Evolutionary conservation across 495 filamentous ascomycete species (phyloP).

Genomic region (Bacidia rubella): DNA sequence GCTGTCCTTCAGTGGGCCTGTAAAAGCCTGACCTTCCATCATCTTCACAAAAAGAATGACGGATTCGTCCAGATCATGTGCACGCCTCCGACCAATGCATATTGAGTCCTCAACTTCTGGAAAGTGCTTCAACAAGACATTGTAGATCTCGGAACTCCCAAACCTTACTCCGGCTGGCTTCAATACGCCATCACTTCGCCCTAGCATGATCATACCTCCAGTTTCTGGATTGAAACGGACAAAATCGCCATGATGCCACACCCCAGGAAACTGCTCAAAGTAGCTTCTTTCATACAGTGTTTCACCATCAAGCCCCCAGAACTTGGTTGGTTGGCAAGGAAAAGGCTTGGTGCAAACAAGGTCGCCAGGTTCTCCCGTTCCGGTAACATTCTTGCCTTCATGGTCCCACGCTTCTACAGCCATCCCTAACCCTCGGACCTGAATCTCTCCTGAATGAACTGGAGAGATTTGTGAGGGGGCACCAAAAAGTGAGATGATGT

Average conservation of each 20-base stretch:
- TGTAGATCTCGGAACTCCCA: slow-evolving; percentile 85
- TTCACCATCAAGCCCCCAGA: slow-evolving; percentile 63
- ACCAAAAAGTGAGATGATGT: slow-evolving; percentile 90
- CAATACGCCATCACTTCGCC: slow-evolving; percentile 78
- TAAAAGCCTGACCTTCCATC: slow-evolving; percentile 37
- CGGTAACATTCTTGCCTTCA: slow-evolving; percentile 35
- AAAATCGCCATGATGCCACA: slow-evolving; percentile 97
- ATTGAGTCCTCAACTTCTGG: slow-evolving; percentile 66
- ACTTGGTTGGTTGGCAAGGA: slow-evolving; percentile 77
- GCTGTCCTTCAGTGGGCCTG: slow-evolving; percentile 35
- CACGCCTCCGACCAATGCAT: slow-evolving; percentile 65
- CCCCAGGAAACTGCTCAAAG: slow-evolving; percentile 63
- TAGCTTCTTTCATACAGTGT: slow-evolving; percentile 70
- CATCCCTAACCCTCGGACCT: slow-evolving; percentile 85
- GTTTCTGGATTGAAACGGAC: slow-evolving; percentile 60
- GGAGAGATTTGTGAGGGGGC: slow-evolving; percentile 75
- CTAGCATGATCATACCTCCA: slow-evolving; percentile 72
- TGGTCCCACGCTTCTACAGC: slow-evolving; percentile 66
- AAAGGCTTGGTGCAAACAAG: slow-evolving; percentile 80
- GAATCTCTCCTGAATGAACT: slow-evolving; percentile 78
- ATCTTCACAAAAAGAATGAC: slow-evolving; percentile 80
- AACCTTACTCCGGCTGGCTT: slow-evolving; percentile 83
- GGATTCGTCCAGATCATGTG: slow-evolving; percentile 64
- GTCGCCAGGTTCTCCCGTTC: slow-evolving; percentile 65
- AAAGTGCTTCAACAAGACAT: slow-evolving; percentile 71